A percentile compares a stretch with the other conserved stretches of the same genome.
Conservation (phyloP, 176 grass and related monocot species). For the Carex cristatella region DNA sequence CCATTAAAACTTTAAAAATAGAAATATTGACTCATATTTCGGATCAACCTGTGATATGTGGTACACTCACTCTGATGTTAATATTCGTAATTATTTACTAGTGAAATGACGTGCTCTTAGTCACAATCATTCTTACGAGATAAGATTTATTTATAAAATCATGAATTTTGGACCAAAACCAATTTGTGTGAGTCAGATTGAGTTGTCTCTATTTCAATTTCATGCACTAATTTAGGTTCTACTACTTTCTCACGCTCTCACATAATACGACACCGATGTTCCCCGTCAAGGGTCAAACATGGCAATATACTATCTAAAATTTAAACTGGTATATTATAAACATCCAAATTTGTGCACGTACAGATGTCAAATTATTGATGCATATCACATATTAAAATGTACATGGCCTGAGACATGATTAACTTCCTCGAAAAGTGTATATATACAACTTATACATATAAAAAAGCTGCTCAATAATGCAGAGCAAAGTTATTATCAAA, state of each 20-base stretch:
- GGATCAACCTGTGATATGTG: too few relatives aligned
- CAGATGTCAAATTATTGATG: neutral
- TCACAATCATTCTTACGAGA: neutral
- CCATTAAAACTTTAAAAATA: too few relatives aligned
- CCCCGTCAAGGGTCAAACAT: neutral
- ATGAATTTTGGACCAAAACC: neutral
- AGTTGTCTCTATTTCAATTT: neutral
- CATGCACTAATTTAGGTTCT: constrained; percentile 19
- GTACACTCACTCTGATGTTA: too few relatives aligned
- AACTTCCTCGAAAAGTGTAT: neutral
- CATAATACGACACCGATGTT: neutral
- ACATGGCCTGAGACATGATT: neutral
- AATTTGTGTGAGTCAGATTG: neutral
- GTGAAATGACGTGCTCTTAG: neutral
- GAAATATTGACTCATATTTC: too few relatives aligned
- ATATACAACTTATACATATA: neutral
- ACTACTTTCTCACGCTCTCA: neutral
- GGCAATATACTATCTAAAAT: neutral
- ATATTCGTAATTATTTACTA: too few relatives aligned
- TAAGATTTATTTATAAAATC: neutral
- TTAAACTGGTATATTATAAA: neutral
- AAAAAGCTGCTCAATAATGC: neutral
- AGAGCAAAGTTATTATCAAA: neutral
- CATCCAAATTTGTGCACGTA: constrained; percentile 11
- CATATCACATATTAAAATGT: neutral